Evolutionary conservation across 2,329 filamentous ascomycete genomes (phyloP).

Genomic region (Mycocentrospora acerina): DNA sequence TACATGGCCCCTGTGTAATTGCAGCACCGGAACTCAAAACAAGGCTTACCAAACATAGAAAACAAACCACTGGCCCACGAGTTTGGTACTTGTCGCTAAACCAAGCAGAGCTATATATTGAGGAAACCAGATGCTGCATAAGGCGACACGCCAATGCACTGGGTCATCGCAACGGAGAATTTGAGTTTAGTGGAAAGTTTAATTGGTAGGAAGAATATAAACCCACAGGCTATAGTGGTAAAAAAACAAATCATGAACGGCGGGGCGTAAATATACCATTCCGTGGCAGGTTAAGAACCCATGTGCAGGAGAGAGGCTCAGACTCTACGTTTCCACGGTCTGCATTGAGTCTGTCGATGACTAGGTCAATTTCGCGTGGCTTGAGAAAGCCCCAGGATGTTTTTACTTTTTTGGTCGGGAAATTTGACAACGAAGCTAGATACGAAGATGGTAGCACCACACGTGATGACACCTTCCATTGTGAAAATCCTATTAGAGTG

Average conservation of each 20-base stretch:
- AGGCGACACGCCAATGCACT: conserved; percentile 27
- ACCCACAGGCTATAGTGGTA: conserved; percentile 24
- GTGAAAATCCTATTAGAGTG: conserved; percentile 22
- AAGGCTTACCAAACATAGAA: conserved; percentile 22
- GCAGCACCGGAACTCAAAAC: too few species aligned
- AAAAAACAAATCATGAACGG: conserved; percentile 21
- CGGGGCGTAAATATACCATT: conserved; percentile 28
- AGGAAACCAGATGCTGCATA: conserved; percentile 24
- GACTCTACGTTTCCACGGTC: conserved; percentile 21
- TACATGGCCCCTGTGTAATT: too few species aligned
- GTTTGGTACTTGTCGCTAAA: conserved; percentile 28
- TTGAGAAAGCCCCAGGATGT: conserved; percentile 24
- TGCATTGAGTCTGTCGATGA: conserved; percentile 24
- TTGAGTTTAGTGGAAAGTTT: conserved; percentile 23
- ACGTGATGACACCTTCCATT: conserved; percentile 26
- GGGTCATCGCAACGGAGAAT: conserved; percentile 26
- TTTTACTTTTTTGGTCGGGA: conserved; percentile 19
- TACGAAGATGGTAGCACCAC: conserved; percentile 20
- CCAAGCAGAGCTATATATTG: conserved; percentile 29
- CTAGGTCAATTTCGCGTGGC: conserved; percentile 15
- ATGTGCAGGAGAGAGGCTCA: conserved; percentile 22
- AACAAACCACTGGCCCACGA: conserved; percentile 21
- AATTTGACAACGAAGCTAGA: conserved; percentile 26
- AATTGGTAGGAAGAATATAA: conserved; percentile 26
- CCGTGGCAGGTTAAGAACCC: conserved; percentile 23